Evolutionary conservation across 2,329 filamentous ascomycete genomes (phyloP).

Genomic region (Cladosporium colombiae): DNA sequence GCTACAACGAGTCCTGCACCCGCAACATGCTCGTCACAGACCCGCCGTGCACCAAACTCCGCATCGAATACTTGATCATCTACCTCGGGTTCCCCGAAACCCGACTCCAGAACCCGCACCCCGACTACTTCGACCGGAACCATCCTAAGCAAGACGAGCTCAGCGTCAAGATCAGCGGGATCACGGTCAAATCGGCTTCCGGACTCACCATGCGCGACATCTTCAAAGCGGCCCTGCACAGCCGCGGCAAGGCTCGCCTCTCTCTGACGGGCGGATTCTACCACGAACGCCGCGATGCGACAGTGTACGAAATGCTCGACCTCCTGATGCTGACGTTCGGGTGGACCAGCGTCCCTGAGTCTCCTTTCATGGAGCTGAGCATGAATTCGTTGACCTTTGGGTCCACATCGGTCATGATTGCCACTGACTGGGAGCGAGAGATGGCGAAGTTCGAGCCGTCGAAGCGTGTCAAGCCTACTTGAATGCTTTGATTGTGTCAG

Average conservation of each 20-base stretch:
- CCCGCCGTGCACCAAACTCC: neutral
- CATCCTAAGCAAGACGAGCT: neutral
- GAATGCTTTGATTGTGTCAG: neutral
- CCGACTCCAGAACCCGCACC: neutral
- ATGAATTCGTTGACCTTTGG: neutral
- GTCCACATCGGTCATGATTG: neutral
- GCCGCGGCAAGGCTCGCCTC: neutral
- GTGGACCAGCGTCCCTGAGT: neutral
- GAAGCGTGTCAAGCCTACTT: neutral
- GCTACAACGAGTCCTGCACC: neutral
- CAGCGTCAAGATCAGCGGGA: neutral
- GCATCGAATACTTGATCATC: neutral
- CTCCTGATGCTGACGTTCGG: neutral
- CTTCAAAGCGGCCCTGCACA: neutral
- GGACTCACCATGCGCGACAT: neutral
- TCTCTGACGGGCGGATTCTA: neutral
- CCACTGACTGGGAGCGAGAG: neutral
- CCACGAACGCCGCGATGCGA: neutral
- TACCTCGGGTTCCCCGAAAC: neutral
- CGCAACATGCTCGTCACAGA: neutral
- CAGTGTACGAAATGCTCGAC: neutral
- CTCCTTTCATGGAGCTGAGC: neutral
- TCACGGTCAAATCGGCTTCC: neutral
- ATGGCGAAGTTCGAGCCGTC: neutral
- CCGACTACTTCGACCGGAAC: neutral